These are phyloP conservation scores for Ogataea ramenticola DNA, from an alignment of 805 yeast species.

Conservation along the genomic window DNA sequence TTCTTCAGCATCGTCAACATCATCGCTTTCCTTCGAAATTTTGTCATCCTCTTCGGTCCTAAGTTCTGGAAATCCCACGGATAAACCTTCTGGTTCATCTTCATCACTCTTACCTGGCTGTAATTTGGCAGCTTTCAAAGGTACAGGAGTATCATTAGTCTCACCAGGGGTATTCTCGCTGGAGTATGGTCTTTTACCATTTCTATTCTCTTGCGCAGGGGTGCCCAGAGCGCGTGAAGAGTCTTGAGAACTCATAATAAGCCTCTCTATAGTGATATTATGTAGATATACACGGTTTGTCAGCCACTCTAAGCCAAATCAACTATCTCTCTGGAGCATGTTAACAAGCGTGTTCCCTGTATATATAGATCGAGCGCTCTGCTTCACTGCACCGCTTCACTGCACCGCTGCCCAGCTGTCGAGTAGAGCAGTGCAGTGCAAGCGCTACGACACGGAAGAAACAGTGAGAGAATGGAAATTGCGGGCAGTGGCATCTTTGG, in stretches of 20 bases:
- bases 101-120: neutral
- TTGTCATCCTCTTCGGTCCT: neutral
- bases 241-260: neutral
- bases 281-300: no score
- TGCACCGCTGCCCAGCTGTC: no score
- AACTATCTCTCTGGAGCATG: no score
- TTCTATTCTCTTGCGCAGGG: neutral
- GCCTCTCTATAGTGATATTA: neutral
- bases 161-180: neutral
- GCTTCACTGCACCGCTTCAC: no score
- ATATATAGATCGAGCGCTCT: no score
- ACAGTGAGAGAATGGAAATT: no score
- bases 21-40: constrained; percentile 2
- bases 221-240: neutral
- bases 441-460: no score
- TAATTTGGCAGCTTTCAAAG: neutral
- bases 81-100: neutral
- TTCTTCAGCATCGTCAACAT: constrained; percentile 1
- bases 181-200: neutral
- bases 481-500: no score
- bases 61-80: neutral
- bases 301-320: no score
- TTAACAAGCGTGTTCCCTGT: no score
- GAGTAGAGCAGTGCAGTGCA: no score
- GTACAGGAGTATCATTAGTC: neutral